Percentiles rank a stretch among this genome's conserved stretches.
Evolutionary conservation across 805 yeast species (phyloP).

Genomic region (Candida stauntonica): DNA sequence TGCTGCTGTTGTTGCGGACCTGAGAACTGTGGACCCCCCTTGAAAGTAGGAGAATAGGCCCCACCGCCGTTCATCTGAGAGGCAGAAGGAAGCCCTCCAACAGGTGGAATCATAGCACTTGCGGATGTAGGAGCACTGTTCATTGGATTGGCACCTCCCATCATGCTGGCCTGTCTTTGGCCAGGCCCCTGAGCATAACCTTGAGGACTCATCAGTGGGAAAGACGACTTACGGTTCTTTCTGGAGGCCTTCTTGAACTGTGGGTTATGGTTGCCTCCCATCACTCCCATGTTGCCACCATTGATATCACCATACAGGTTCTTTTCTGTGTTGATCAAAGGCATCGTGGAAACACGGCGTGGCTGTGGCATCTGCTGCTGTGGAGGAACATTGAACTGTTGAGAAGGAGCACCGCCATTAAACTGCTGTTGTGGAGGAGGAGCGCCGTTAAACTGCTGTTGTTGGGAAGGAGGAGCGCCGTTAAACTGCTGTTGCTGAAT

Average conservation of each 20-base stretch:
- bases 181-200: conserved; percentile 6
- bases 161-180: conserved; percentile 8
- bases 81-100: conserved; percentile 1
- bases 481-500: conserved; percentile 20
- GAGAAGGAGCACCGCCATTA: conserved; percentile 1
- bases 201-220: conserved; percentile 20
- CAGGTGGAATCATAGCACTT: conserved; percentile 3
- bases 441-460: too few species aligned
- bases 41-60: conserved; percentile 10
- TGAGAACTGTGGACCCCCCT: conserved; percentile 12
- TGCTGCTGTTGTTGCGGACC: conserved; percentile 1
- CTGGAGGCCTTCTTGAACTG: conserved; percentile 37
- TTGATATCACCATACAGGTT: conserved; percentile 12
- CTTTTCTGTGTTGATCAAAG: conserved; percentile 14
- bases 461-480: too few species aligned
- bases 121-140: conserved; percentile 4
- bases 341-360: conserved; percentile 27
- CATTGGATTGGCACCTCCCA: conserved; percentile 7
- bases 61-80: conserved; percentile 7
- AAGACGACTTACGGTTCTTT: conserved; percentile 40
- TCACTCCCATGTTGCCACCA: conserved; percentile 9
- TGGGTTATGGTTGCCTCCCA: conserved; percentile 13
- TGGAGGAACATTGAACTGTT: conserved; percentile 10
- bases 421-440: conserved; percentile 6
- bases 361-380: conserved; percentile 22